A percentile compares a stretch with the other conserved stretches of the same genome.
Evolutionary conservation across 1,139 yeast species (phyloP).

Genomic region (Wickerhamomyces sp.): DNA sequence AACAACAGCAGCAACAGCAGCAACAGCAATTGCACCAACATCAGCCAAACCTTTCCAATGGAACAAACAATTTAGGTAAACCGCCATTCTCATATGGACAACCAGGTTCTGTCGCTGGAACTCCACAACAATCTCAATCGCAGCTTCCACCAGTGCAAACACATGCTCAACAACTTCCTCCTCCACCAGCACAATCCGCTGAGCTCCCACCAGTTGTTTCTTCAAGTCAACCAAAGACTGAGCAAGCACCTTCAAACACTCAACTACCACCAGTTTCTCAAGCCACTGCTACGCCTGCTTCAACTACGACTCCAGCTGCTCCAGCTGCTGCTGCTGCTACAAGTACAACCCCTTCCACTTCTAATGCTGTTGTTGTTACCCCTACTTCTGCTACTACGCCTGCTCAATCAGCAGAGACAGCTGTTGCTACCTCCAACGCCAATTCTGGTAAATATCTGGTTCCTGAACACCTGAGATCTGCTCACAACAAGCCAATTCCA

Average conservation of each 20-base stretch:
- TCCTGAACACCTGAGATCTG: constrained; percentile 37
- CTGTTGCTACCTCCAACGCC: constrained; percentile 7
- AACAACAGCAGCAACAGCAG: constrained; percentile 21
- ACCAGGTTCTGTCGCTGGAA: constrained; percentile 13
- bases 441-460: constrained; percentile 27
- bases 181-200: constrained; percentile 22
- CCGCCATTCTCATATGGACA: constrained; percentile 15
- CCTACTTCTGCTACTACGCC: constrained; percentile 9
- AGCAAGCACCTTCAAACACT: constrained; percentile 23
- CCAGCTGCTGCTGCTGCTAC: constrained; percentile 15
- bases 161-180: constrained; percentile 17
- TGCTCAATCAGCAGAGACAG: constrained; percentile 7
- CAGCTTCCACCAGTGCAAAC: constrained; percentile 24
- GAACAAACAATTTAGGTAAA: constrained; percentile 19
- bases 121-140: constrained; percentile 25
- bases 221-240: constrained; percentile 24
- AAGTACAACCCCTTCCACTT: constrained; percentile 16
- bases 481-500: constrained; percentile 73
- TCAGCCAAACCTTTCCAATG: constrained; percentile 11
- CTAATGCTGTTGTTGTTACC: constrained; percentile 22
- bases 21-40: constrained; percentile 25
- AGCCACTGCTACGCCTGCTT: constrained; percentile 11
- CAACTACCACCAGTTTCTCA: constrained; percentile 22
- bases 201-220: constrained; percentile 22
- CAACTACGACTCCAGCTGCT: constrained; percentile 9